Conservation (phyloP, 768 basidiomycete species). For the Podaxis sp. region DNA sequence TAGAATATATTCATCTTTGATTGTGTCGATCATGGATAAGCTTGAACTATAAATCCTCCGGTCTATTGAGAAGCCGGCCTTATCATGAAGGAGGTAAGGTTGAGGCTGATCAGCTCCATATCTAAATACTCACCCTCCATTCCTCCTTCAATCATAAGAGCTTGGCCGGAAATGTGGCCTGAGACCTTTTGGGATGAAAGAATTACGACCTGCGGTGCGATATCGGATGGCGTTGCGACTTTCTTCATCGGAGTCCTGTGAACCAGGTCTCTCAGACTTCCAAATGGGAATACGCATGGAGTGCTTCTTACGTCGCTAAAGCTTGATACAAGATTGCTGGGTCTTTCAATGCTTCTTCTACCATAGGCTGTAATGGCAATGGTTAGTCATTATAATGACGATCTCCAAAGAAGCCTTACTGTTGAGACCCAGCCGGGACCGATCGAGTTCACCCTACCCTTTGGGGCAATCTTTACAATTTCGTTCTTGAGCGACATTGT, state of each 20-base stretch:
- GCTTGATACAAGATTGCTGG: constrained; percentile 54
- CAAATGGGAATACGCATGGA: background rate
- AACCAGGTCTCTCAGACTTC: background rate
- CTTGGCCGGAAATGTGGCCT: constrained; percentile 70
- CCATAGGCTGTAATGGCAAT: constrained; percentile 43
- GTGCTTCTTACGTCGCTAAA: constrained; percentile 59
- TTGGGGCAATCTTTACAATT: constrained; percentile 73
- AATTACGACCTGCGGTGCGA: constrained; percentile 64
- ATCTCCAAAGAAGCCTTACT: constrained; percentile 19
- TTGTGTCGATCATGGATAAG: background rate
- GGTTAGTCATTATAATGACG: background rate
- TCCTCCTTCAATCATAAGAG: constrained; percentile 71
- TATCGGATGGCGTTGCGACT: constrained; percentile 58
- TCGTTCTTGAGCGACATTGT: constrained; percentile 74
- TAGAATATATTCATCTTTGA: background rate
- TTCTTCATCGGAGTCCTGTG: constrained; percentile 69
- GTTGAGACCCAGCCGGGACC: constrained; percentile 72
- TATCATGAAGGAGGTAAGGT: background rate
- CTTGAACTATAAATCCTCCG: constrained; percentile 18
- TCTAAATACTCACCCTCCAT: constrained; percentile 60
- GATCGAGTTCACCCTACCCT: constrained; percentile 68
- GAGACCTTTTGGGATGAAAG: constrained; percentile 62
- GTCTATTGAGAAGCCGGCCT: constrained; percentile 34
- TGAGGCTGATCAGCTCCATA: background rate
- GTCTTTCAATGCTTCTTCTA: constrained; percentile 54